Conservation (phyloP, 176 grass and related monocot genomes). For the Zizania latifolia region DNA sequence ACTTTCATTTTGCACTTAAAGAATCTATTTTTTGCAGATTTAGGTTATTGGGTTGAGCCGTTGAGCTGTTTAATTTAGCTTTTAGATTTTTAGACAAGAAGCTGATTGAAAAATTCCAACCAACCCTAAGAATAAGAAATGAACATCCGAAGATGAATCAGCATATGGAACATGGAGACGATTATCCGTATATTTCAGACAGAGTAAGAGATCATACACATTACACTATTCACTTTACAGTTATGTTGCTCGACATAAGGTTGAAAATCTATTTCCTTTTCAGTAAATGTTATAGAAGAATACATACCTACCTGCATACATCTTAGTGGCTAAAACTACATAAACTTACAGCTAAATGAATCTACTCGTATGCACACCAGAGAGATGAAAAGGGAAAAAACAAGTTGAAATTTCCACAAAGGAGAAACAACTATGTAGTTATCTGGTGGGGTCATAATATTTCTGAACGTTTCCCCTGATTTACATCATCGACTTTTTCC, state of each 20-base stretch:
- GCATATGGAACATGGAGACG: background rate
- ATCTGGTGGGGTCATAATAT: conserved; percentile 35
- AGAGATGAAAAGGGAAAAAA: background rate
- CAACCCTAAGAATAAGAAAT: no score
- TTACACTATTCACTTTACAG: background rate
- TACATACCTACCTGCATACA: conserved; percentile 35
- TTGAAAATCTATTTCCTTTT: conserved; percentile 33
- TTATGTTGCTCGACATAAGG: background rate
- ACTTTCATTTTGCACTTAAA: no score
- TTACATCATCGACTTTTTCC: conserved; percentile 54
- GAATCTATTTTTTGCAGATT: no score
- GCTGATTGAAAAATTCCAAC: no score
- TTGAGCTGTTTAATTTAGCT: no score
- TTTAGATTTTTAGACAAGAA: no score
- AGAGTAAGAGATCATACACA: background rate
- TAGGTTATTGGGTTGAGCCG: no score
- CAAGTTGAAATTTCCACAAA: background rate
- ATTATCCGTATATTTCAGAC: background rate
- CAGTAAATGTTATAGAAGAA: conserved; percentile 23
- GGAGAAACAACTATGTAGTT: conserved; percentile 20
- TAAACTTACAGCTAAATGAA: conserved; percentile 38
- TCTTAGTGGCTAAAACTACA: conserved; percentile 26
- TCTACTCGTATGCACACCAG: conserved; percentile 49
- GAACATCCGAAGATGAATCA: no score
- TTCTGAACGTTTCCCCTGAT: conserved; percentile 34